Evolutionary conservation across 106 monocot species (phyloP).

Genomic region (Phalaenopsis aphrodite): DNA sequence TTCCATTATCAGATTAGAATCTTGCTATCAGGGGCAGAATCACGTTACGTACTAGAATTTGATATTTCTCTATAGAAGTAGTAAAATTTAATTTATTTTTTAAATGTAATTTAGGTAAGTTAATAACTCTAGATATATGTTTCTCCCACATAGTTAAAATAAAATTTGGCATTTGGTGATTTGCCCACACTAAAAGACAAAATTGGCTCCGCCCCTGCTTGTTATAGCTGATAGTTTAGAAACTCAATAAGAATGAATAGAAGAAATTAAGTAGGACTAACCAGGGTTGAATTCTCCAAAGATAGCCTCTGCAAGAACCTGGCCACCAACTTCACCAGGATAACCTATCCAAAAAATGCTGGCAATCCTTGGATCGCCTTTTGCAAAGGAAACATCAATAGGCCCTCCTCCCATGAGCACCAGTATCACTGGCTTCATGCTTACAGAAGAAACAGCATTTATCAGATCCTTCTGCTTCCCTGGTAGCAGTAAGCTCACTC

Average conservation of each 20-base stretch:
- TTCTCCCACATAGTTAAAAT: no score
- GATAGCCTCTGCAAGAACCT: constrained; percentile 46
- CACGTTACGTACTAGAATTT: no score
- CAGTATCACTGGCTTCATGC: constrained; percentile 62
- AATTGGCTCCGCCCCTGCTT: no score
- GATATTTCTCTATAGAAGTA: no score
- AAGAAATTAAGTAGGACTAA: constrained; percentile 7
- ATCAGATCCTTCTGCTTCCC: constrained; percentile 63
- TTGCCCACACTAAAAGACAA: no score
- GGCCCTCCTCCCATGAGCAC: constrained; percentile 78
- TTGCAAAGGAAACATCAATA: constrained; percentile 73
- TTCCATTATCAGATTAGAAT: background rate
- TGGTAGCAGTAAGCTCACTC: constrained; percentile 49
- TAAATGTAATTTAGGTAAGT: no score
- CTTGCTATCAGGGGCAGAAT: background rate
- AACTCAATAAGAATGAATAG: background rate
- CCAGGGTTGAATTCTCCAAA: constrained; percentile 92
- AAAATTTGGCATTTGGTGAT: background rate
- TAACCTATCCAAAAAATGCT: constrained; percentile 85
- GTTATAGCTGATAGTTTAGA: background rate
- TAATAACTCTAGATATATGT: no score
- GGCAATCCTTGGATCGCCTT: constrained; percentile 43
- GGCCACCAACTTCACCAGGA: constrained; percentile 83
- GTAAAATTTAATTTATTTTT: no score
- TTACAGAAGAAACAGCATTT: constrained; percentile 45